Percentiles rank a stretch among this genome's conserved stretches.
Conservation (phyloP, 129 eudicot species). For the Arctium minus region DNA sequence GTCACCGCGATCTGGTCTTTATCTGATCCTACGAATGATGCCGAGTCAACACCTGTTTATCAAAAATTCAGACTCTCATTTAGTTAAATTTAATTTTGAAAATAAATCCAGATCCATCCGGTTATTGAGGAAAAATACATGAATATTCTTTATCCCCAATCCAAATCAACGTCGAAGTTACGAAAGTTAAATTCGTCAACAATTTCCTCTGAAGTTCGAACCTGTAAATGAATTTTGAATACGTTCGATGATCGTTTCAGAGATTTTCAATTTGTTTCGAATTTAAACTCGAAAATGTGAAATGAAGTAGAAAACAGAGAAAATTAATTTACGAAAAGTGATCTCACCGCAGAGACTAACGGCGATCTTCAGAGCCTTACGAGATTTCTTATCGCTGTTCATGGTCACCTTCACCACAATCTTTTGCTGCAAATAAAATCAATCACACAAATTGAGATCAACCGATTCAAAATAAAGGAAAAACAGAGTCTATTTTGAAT, state of each 20-base stretch:
- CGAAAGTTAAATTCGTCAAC: neutral
- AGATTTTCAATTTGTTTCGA: neutral
- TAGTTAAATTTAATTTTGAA: neutral
- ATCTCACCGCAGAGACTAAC: constrained; percentile 16
- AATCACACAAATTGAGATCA: neutral
- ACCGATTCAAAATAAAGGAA: neutral
- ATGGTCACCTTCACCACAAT: neutral
- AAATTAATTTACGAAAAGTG: neutral
- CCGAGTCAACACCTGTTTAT: constrained; percentile 36
- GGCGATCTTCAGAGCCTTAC: neutral
- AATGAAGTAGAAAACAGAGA: neutral
- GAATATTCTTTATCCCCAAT: neutral
- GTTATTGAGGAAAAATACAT: neutral
- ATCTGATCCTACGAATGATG: constrained; percentile 5
- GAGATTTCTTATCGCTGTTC: constrained; percentile 6
- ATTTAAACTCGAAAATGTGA: neutral
- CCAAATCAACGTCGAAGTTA: neutral
- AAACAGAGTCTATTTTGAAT: neutral
- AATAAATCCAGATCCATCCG: neutral
- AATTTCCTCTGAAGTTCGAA: neutral
- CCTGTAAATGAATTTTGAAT: neutral
- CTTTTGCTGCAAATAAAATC: constrained; percentile 33
- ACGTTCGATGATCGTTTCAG: neutral
- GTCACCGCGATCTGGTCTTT: constrained; percentile 35
- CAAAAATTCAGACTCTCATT: neutral